These are phyloP conservation scores for Hippophae gyantsensis DNA, from an alignment of 306 rosid genomes.

Conservation along the genomic window DNA sequence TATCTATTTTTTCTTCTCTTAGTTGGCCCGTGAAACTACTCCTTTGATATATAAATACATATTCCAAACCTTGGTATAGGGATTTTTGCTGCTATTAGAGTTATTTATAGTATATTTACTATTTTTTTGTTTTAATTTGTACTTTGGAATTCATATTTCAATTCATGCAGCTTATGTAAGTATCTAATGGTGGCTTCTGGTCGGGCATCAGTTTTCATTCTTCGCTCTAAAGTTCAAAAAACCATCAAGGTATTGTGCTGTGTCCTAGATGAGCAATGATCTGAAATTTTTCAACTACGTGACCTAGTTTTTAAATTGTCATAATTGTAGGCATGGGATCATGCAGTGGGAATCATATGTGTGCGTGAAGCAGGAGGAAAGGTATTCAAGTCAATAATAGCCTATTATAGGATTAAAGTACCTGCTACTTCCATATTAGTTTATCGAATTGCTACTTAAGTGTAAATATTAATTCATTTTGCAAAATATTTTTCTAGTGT, in stretches of 20 bases:
- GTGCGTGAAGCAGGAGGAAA: constrained; percentile 43
- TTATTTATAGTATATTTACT: background rate
- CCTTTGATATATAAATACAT: background rate
- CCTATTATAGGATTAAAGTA: background rate
- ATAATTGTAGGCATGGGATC: constrained; percentile 48
- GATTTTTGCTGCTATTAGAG: background rate
- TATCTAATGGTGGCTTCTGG: constrained; percentile 53
- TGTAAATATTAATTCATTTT: no score
- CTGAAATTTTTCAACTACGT: background rate
- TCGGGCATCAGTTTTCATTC: constrained; percentile 32
- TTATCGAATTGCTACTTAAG: background rate
- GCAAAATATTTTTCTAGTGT: no score
- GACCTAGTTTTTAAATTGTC: constrained; percentile 2
- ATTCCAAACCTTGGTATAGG: background rate
- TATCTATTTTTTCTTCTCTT: background rate
- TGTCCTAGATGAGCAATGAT: background rate
- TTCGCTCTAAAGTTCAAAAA: constrained; percentile 21
- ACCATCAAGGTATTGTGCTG: constrained; percentile 28
- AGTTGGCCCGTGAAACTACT: background rate
- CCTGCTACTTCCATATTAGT: background rate
- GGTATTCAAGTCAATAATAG: constrained; percentile 9
- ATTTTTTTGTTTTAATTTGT: background rate
- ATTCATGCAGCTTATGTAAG: constrained; percentile 42
- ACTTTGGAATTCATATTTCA: constrained; percentile 2
- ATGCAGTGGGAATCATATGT: constrained; percentile 48